A percentile compares a stretch with the other conserved stretches of the same genome.
Evolutionary conservation across 257 asterid species (phyloP).

Genomic region (Nyctanthes arbortristis): DNA sequence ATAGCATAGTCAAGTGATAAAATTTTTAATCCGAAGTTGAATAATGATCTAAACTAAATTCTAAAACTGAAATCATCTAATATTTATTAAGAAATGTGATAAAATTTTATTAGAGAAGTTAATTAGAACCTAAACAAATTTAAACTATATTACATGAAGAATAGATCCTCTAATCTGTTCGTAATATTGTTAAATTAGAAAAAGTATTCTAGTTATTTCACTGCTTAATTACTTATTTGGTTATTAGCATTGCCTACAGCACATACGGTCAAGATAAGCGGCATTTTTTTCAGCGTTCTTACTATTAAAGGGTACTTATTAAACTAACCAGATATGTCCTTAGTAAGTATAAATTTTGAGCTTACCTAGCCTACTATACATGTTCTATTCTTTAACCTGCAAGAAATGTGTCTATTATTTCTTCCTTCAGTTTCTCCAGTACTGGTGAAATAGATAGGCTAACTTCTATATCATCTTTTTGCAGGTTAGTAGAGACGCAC

Average conservation of each 20-base stretch:
- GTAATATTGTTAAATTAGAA: neutral
- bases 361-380: neutral
- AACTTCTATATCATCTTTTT: conserved; percentile 32
- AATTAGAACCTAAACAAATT: neutral
- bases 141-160: neutral
- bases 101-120: neutral
- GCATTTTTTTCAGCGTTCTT: no score
- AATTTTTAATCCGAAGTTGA: no score
- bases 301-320: no score
- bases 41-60: no score
- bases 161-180: neutral
- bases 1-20: neutral
- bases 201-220: neutral
- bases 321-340: no score
- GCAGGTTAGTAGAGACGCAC: conserved; percentile 99
- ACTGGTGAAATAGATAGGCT: conserved; percentile 24
- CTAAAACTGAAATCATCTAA: no score
- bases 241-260: neutral
- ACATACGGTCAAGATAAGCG: neutral
- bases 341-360: no score
- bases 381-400: conserved; percentile 1
- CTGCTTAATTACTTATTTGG: neutral
- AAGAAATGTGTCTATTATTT: neutral
- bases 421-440: no score
- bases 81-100: neutral